Evolutionary conservation across 495 filamentous ascomycete genomes (phyloP), one percentile per base, ranked within the genome.

Genomic region (Aspergillus incahuasiensis): DNA sequence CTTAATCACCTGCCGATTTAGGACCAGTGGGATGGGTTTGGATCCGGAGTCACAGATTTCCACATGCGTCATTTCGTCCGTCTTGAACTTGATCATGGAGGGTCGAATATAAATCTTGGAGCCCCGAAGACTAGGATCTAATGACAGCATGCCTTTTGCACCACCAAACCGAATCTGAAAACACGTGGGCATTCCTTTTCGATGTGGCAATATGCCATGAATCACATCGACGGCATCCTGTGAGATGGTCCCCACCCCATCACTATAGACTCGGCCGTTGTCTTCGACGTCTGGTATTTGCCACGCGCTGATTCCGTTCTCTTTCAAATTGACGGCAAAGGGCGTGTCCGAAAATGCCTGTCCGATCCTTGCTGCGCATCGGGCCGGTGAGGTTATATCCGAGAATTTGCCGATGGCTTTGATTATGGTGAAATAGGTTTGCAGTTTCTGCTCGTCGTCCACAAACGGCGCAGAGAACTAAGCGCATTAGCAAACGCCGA

Each of bases 11-110:
- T 87, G 87, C 1, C 84, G 82, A 63, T 92, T 92, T 2, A 95
- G 78, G 35, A 83, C 79, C 59, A 89, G 74, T 0, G 84, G 81
- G 13, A 92, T 76, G 0, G 86, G 86, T 40, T 75, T 81, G 20
- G 78, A 80, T 2, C 79, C 81, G 38, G 80, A 73, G 40, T 84
- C 86, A 61, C 90, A 94, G 52, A 95, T 89, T 56, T 92, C 90
- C 4, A 95, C 75, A 38, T 82, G 71, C 5, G 60, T 57, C 35
- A 62, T 69, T 19, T 82, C 75, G 0, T 66, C 60, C 21, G 79
- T 82, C n/a, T 73, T 58, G 60, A 92, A 94, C 60, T 95, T 95
- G 47, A 79, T 70, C 90, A 94, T 95, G n/a, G 85, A 89, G 0
- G 73, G 68, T 1, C 90, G 79, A 12, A 92, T 68, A 38, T 71